These are phyloP conservation scores for Candida quercuum DNA, from an alignment of 805 yeast species.

Conservation along the genomic window DNA sequence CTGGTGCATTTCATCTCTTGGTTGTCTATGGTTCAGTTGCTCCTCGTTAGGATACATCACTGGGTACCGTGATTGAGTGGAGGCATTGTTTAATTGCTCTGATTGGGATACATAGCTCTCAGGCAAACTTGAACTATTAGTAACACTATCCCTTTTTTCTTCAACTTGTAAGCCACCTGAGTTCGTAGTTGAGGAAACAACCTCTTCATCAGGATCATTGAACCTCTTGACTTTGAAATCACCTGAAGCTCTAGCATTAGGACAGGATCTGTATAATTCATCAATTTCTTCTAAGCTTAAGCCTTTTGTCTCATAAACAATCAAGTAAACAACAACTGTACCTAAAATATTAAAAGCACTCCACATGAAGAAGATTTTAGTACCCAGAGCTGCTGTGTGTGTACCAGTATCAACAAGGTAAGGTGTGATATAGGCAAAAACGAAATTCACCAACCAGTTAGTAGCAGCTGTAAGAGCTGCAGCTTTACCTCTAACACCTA, in stretches of 20 bases:
- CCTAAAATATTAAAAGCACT: constrained; percentile 63
- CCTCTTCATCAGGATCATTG: not conserved
- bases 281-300: constrained; percentile 78
- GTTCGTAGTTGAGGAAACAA: no score
- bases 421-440: constrained; percentile 71
- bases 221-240: constrained; percentile 28
- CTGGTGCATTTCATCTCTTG: no score
- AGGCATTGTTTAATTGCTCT: no score
- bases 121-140: constrained; percentile 6
- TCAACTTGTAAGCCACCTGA: no score
- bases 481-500: constrained; percentile 72
- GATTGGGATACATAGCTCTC: not conserved
- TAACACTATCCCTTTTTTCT: constrained; percentile 4
- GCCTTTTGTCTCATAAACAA: constrained; percentile 78
- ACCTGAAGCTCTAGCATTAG: constrained; percentile 45
- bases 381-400: constrained; percentile 65
- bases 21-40: no score
- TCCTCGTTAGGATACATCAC: no score
- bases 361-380: constrained; percentile 75
- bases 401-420: constrained; percentile 64
- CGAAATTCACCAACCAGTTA: constrained; percentile 76
- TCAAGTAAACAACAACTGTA: constrained; percentile 54
- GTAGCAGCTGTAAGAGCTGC: constrained; percentile 72
- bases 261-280: constrained; percentile 60
- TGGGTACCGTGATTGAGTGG: no score